phyloP scores from a whole-genome alignment of 148 eudicot genomes.

The Diospyros kaki region DNA sequence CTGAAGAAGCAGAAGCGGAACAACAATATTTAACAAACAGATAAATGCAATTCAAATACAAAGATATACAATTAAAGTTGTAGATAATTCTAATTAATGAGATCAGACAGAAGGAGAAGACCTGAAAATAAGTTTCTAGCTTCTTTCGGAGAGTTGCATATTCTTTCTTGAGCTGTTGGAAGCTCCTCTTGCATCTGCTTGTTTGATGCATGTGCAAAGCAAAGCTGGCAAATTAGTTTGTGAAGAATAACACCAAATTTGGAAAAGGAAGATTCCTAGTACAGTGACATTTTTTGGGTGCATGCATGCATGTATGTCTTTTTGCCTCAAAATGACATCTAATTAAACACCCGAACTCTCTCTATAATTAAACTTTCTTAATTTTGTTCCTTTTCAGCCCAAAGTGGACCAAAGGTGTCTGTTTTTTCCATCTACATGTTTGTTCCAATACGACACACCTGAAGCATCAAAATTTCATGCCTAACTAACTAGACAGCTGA shows the following conservation, averaged over 20 bases:
- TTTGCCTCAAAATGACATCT: not conserved
- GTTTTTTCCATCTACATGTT: too few relatives aligned
- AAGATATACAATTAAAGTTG: not conserved
- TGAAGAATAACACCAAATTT: not conserved
- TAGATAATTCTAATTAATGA: not conserved
- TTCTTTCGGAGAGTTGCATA: constrained; percentile 64
- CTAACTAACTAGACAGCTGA: too few relatives aligned
- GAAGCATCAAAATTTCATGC: too few relatives aligned
- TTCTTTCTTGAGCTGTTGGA: constrained; percentile 79
- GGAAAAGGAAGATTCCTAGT: not conserved
- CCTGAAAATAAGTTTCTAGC: constrained; percentile 89
- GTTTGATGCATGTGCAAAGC: constrained; percentile 6
- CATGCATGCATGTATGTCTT: not conserved
- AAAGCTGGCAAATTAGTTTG: too few relatives aligned
- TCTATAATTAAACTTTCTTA: too few relatives aligned
- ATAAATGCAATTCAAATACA: not conserved
- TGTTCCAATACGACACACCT: too few relatives aligned
- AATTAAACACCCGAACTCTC: too few relatives aligned
- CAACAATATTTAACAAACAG: not conserved
- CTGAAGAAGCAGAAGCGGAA: constrained; percentile 26
- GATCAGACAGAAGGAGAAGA: constrained; percentile 4
- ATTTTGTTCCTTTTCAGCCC: too few relatives aligned
- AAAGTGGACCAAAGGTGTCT: too few relatives aligned
- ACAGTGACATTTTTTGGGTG: not conserved
- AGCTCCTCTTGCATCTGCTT: constrained; percentile 70